A percentile compares a stretch with the other conserved stretches of the same genome.
Conservation (phyloP, 306 rosid genomes). For the Lathyrus tuberosus region DNA sequence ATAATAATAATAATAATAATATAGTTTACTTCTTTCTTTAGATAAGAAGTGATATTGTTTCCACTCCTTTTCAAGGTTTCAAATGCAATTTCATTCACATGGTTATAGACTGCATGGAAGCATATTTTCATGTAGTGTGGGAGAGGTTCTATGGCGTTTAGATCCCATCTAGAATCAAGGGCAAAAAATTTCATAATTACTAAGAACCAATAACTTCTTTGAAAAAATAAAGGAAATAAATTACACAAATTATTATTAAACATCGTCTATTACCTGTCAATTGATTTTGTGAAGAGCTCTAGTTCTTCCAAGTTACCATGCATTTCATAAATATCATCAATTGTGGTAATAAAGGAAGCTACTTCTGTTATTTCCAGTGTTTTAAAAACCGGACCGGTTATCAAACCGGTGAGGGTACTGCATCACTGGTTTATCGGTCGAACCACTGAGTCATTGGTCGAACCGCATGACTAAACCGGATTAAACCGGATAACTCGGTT, state of each 20-base stretch:
- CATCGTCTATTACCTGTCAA: not conserved
- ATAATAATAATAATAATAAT: too few species aligned
- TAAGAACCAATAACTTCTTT: too few species aligned
- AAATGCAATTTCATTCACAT: not conserved
- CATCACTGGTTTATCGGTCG: too few species aligned
- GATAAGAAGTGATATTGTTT: not conserved
- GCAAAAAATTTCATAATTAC: not conserved
- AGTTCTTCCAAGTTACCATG: constrained; percentile 18
- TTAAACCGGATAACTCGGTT: too few species aligned
- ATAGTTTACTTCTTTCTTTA: constrained; percentile 1
- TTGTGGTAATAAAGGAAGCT: not conserved
- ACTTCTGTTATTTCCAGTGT: not conserved
- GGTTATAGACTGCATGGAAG: not conserved
- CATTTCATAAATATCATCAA: constrained; percentile 19
- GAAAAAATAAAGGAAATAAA: not conserved
- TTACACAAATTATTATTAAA: not conserved
- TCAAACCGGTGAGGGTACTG: too few species aligned
- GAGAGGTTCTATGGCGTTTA: constrained; percentile 1
- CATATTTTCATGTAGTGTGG: constrained; percentile 28
- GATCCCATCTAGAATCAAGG: constrained; percentile 11
- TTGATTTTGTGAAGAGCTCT: constrained; percentile 10
- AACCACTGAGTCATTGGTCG: too few species aligned
- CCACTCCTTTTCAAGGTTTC: not conserved
- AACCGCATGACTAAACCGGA: too few species aligned
- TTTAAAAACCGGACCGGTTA: too few species aligned